These are phyloP conservation scores for Akebia trifoliata DNA, from an alignment of 164 flowering plant species.

Conservation along the genomic window DNA sequence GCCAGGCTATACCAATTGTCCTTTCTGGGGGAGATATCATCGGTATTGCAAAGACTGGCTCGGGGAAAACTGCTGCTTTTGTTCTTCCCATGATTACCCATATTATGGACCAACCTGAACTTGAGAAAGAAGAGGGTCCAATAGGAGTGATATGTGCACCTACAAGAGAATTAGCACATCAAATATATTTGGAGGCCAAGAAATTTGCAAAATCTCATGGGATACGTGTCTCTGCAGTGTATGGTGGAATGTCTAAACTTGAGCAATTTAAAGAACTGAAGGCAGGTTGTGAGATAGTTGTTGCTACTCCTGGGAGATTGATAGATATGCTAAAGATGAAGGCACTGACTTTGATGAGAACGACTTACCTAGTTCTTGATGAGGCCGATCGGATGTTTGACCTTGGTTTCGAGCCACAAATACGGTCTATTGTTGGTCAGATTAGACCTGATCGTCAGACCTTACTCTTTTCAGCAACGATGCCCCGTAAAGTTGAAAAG, in stretches of 20 bases:
- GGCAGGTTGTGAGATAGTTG: conserved; percentile 92
- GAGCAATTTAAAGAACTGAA: conserved; percentile 99
- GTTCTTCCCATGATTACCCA: conserved; percentile 97
- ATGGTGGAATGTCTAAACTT: conserved; percentile 97
- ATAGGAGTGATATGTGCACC: conserved; percentile 98
- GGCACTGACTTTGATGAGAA: conserved; percentile 78
- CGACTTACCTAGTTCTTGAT: conserved; percentile 91
- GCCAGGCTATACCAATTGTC: conserved; percentile 86
- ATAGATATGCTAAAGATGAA: conserved; percentile 97
- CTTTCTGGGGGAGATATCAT: conserved; percentile 92
- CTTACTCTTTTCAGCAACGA: conserved; percentile 92
- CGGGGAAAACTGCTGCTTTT: conserved; percentile 97
- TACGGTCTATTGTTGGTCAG: conserved; percentile 93
- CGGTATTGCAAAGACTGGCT: conserved; percentile 98
- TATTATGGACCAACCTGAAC: conserved; percentile 97
- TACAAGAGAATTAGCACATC: conserved; percentile 94
- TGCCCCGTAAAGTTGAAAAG: conserved; percentile 90
- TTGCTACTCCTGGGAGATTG: conserved; percentile 97
- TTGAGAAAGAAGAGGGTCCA: conserved; percentile 90
- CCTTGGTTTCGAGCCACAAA: conserved; percentile 97
- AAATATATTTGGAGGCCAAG: conserved; percentile 82
- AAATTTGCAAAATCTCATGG: conserved; percentile 86
- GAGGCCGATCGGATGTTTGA: conserved; percentile 99
- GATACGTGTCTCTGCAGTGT: conserved; percentile 84
- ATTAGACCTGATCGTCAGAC: conserved; percentile 96